Conservation (phyloP, 2,329 filamentous ascomycete species). For the Exserohilum turcica region DNA sequence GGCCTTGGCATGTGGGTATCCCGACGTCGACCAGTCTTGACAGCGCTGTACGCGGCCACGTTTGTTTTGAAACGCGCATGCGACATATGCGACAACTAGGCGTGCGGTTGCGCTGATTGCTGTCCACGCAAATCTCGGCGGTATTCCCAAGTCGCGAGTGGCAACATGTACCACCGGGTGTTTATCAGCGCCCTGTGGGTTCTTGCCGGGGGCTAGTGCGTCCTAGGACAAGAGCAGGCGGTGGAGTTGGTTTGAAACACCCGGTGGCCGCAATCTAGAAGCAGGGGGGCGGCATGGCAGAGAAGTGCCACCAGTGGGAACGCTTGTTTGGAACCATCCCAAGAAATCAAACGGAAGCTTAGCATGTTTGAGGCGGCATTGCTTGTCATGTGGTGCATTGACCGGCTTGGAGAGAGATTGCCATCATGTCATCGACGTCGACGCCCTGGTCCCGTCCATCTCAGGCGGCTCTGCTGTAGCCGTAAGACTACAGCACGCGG, state of each 20-base stretch:
- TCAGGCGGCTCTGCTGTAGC: background rate
- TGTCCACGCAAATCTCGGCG: slow-evolving; percentile 6
- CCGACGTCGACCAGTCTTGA: background rate
- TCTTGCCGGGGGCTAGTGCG: slow-evolving; percentile 1
- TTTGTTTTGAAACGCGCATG: slow-evolving; percentile 2
- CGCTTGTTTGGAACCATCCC: background rate
- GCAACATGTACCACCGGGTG: slow-evolving; percentile 11
- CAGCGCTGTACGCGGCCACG: background rate
- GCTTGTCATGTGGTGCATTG: slow-evolving; percentile 6
- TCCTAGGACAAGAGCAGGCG: background rate
- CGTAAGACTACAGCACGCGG: no score
- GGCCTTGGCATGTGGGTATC: background rate
- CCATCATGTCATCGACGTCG: background rate
- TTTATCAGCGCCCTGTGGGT: slow-evolving; percentile 6
- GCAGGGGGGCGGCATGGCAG: slow-evolving; percentile 2
- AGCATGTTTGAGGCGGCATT: slow-evolving; percentile 8
- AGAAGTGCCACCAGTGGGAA: slow-evolving; percentile 3
- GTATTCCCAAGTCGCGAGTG: slow-evolving; percentile 4
- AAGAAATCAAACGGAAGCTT: background rate
- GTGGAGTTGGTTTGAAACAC: slow-evolving; percentile 9
- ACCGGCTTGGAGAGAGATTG: background rate
- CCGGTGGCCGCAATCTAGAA: slow-evolving; percentile 12
- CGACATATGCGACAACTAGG: background rate
- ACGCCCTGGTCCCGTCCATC: background rate
- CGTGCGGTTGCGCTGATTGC: slow-evolving; percentile 1